phyloP scores from a whole-genome alignment of 768 basidiomycete species.

The Coprinopsis marcescibilis region DNA sequence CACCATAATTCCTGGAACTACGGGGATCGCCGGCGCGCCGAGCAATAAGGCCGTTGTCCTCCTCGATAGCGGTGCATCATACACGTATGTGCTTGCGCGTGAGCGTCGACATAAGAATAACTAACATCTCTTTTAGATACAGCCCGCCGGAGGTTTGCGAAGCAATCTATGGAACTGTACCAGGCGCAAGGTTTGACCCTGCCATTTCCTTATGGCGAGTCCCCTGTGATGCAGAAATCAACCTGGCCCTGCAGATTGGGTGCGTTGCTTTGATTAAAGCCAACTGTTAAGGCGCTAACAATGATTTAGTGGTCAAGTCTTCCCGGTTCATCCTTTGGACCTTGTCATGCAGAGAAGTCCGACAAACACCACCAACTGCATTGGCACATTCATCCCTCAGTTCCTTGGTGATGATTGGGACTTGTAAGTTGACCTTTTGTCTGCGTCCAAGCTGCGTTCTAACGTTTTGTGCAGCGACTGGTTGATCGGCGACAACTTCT shows the following conservation, averaged over 20 bases:
- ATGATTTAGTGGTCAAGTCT: constrained; percentile 56
- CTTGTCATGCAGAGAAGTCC: constrained; percentile 43
- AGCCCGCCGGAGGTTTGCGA: constrained; percentile 57
- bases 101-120: not conserved
- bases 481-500: constrained; percentile 77
- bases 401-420: constrained; percentile 52
- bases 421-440: constrained; percentile 47
- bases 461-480: constrained; percentile 53
- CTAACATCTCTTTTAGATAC: constrained; percentile 47
- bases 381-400: constrained; percentile 74
- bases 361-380: constrained; percentile 44
- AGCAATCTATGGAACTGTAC: constrained; percentile 61
- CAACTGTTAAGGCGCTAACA: too few species aligned
- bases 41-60: constrained; percentile 67
- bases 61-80: constrained; percentile 80
- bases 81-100: constrained; percentile 44
- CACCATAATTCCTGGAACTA: constrained; percentile 46
- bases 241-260: constrained; percentile 77
- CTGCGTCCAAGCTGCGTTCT: not conserved
- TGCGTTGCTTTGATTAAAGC: constrained; percentile 37
- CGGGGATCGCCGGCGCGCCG: constrained; percentile 51
- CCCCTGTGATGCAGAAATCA: constrained; percentile 70
- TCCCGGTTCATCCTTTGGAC: constrained; percentile 78
- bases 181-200: constrained; percentile 57
- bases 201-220: constrained; percentile 58